Conservation (phyloP, 176 grass and related monocot genomes). For the Oryza officinalis region DNA sequence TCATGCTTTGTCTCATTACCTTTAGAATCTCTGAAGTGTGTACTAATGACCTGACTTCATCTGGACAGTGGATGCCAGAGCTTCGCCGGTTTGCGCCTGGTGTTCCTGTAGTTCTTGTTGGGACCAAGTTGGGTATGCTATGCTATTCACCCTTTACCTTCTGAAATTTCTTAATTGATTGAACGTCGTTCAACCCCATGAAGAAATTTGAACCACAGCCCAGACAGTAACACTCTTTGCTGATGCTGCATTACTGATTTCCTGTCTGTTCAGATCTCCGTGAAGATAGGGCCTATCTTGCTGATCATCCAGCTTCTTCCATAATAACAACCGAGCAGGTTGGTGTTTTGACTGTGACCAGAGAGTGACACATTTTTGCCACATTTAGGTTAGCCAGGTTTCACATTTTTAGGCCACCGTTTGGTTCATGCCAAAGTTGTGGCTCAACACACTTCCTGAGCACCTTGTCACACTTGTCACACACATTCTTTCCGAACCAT, state of each 20-base stretch:
- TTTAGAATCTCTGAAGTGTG: background rate
- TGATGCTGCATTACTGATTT: background rate
- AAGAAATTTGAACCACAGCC: background rate
- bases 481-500: background rate
- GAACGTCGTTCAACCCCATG: background rate
- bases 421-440: background rate
- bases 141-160: conserved; percentile 6
- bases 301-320: conserved; percentile 62
- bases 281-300: conserved; percentile 67
- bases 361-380: too few relatives aligned
- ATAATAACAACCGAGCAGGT: conserved; percentile 68
- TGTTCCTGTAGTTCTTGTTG: conserved; percentile 79
- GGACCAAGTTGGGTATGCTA: conserved; percentile 77
- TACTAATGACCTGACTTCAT: background rate
- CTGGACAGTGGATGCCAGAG: conserved; percentile 84
- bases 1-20: background rate
- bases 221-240: background rate
- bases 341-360: background rate
- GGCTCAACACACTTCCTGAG: background rate
- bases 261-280: conserved; percentile 49
- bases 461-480: background rate
- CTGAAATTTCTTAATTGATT: background rate
- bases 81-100: conserved; percentile 63
- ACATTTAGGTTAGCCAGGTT: background rate
- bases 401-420: background rate